Percentiles rank a stretch among this genome's conserved stretches.
These are phyloP conservation scores for Helicostylum pulchrum DNA, from an alignment of 192 early-diverging fungal genomes.

Conservation along the genomic window DNA sequence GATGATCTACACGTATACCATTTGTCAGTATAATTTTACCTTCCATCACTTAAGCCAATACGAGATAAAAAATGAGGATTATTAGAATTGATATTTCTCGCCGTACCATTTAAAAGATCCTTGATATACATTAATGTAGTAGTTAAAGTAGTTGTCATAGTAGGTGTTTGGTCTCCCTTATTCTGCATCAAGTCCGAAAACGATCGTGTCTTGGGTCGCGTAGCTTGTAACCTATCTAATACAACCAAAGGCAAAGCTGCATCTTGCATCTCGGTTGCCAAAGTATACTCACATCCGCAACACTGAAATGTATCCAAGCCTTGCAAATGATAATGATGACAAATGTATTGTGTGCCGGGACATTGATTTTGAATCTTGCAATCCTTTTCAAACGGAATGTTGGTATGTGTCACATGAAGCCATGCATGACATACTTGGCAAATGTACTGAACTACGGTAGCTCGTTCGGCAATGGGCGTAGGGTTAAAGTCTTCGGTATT, in stretches of 20 bases:
- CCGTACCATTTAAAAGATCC: slow-evolving; percentile 19
- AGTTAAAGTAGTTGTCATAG: slow-evolving; percentile 16
- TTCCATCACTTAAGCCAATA: slow-evolving; percentile 33
- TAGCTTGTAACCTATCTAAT: slow-evolving; percentile 7
- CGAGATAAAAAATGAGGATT: slow-evolving; percentile 30
- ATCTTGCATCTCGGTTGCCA: neutral
- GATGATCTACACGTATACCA: too few species aligned
- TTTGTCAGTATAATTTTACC: slow-evolving; percentile 23
- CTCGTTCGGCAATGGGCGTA: neutral
- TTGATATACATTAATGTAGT: slow-evolving; percentile 23
- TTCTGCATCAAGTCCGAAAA: slow-evolving; percentile 8
- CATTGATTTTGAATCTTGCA: neutral
- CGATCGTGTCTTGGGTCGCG: slow-evolving; percentile 13
- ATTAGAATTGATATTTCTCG: slow-evolving; percentile 34
- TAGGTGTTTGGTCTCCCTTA: slow-evolving; percentile 9
- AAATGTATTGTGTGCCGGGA: slow-evolving; percentile 1
- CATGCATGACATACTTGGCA: slow-evolving; percentile 11
- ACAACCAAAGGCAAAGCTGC: slow-evolving; percentile 17
- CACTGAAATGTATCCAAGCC: slow-evolving; percentile 13
- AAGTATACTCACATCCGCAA: slow-evolving; percentile 19
- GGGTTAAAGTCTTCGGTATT: neutral
- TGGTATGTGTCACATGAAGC: neutral
- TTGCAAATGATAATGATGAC: slow-evolving; percentile 27
- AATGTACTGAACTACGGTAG: neutral
- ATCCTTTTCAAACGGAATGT: neutral